Base-by-base conservation (phyloP, 768 basidiomycete species). In the Trametes villosa region DNA sequence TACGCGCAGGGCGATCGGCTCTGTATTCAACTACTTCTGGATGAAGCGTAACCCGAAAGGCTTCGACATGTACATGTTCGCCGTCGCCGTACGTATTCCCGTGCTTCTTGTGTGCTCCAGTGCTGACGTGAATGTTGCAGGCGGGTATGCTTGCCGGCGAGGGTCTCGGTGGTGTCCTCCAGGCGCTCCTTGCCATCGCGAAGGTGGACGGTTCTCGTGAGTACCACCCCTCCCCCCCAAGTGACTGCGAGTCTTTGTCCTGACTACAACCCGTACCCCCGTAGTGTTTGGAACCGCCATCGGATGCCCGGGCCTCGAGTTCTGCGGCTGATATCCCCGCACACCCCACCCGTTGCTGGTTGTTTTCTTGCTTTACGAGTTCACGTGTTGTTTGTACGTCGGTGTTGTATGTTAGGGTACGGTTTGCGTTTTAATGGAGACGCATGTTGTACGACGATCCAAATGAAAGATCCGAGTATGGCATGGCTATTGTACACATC, bases 141-240 rank as follows among this genome's bases (percentile, higher is more conserved):
- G 73, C 78, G 5, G 78, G 76, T 31, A 71, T 76, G 62, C 70
- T 79, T 31, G 76, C 77, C 12, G 78, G 78, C 24, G 78, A 77
- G 55, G 85, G 85, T 71, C 75, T 86, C 30, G 85, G 83, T 30
- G 85, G 84, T 68, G 83, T 86, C 52, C 78, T 85, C 69, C 80
- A 81, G 62, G 84, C 84, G 12, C 69, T 85, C 17, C 74, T 86
- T 22, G 79, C 82, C 31, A 73, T 85, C 55, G 70, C 76, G 38
- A 79, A 79, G 50, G 83, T 84, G 40, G 81, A 83, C 59, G 83
- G 83, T 24, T 68, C 74, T 30, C 76, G 79, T 80, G 66, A 72
- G 78, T 74, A 26, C 36, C n/a, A 51, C 17, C 20, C 53, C 20
- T 50, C 31, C 15, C 13, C 31, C 22, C 13, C 2, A 22, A 4